These are phyloP conservation scores for Solanum chacoense DNA, from an alignment of 305 asterid species.

Conservation along the genomic window DNA sequence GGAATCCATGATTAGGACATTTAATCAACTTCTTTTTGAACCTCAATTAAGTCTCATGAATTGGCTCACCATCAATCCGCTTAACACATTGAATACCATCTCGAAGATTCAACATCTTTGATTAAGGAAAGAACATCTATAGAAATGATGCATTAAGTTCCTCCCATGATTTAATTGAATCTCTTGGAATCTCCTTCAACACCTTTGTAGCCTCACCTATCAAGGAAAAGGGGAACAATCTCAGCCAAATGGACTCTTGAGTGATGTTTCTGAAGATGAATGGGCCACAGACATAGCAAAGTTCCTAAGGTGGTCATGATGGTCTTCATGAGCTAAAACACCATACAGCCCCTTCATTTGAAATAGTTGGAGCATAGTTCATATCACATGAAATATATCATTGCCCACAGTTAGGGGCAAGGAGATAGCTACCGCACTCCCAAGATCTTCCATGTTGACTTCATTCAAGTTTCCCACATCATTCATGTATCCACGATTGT, in stretches of 20 bases:
- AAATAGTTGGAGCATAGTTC: background rate
- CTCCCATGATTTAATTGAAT: background rate
- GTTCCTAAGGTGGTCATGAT: background rate
- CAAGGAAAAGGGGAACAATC: background rate
- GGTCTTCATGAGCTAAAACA: background rate
- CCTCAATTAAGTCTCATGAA: background rate
- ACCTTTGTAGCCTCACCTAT: background rate
- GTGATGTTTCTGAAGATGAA: background rate
- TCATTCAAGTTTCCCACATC: background rate
- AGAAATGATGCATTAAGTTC: background rate
- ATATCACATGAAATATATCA: background rate
- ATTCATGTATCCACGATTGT: background rate
- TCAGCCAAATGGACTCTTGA: background rate
- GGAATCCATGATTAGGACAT: background rate
- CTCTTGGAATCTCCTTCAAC: background rate
- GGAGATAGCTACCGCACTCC: background rate
- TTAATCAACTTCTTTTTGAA: background rate
- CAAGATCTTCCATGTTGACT: background rate
- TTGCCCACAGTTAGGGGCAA: background rate
- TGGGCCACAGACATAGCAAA: background rate
- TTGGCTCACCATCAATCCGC: background rate
- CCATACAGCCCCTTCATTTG: background rate
- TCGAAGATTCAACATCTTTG: background rate
- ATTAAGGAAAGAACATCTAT: background rate
- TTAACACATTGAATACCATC: background rate